phyloP scores from a whole-genome alignment of 2,329 filamentous ascomycete species.

The Pseudopithomyces maydicus region DNA sequence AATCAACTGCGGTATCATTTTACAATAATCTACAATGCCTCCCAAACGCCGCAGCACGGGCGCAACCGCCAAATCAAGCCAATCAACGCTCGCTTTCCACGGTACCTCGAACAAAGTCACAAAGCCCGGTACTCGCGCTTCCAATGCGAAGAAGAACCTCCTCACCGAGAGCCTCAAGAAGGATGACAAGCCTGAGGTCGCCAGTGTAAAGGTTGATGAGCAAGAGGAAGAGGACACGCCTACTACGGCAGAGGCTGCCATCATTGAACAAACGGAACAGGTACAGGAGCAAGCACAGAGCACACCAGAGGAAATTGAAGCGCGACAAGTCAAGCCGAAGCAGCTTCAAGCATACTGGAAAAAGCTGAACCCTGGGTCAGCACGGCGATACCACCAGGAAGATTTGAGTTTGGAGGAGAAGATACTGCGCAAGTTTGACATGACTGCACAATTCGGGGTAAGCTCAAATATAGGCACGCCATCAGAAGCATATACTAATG shows the following conservation, averaged over 20 bases:
- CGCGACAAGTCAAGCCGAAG: slow-evolving; percentile 67
- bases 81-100: slow-evolving; percentile 68
- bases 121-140: slow-evolving; percentile 54
- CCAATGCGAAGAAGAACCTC: slow-evolving; percentile 46
- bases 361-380: slow-evolving; percentile 69
- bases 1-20: slow-evolving; percentile 1
- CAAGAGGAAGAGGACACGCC: slow-evolving; percentile 29
- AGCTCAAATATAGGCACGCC: slow-evolving; percentile 39
- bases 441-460: slow-evolving; percentile 90
- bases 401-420: slow-evolving; percentile 77
- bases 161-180: slow-evolving; percentile 40
- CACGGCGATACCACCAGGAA: slow-evolving; percentile 78
- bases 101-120: slow-evolving; percentile 61
- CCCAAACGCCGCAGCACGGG: slow-evolving; percentile 50
- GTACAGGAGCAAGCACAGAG: slow-evolving; percentile 30
- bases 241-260: slow-evolving; percentile 47
- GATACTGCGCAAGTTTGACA: slow-evolving; percentile 88
- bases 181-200: slow-evolving; percentile 28
- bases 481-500: slow-evolving; percentile 26
- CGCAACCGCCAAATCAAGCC: slow-evolving; percentile 56
- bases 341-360: slow-evolving; percentile 82
- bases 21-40: slow-evolving; percentile 43
- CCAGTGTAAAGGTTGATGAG: slow-evolving; percentile 17
- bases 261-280: slow-evolving; percentile 44
- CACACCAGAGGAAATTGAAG: slow-evolving; percentile 57